Evolutionary conservation across 169 alveolate species (phyloP).

Genomic region (Miamiensis avidus): DNA sequence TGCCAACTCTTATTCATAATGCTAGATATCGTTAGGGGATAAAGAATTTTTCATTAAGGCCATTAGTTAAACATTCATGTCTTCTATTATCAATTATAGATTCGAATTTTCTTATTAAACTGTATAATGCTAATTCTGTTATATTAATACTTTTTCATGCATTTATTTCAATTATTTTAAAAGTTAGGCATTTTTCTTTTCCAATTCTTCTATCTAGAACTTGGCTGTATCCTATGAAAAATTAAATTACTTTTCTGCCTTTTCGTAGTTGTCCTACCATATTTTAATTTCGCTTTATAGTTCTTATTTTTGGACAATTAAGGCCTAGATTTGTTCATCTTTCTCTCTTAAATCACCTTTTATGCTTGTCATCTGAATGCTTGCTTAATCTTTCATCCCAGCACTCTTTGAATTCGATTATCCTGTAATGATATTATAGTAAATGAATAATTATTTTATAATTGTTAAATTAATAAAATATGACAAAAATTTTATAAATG

Average conservation of each 20-base stretch:
- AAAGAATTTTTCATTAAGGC: not conserved
- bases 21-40: not conserved
- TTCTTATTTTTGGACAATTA: not conserved
- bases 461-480: no score
- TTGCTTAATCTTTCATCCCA: no score
- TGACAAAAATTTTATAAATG: no score
- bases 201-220: not conserved
- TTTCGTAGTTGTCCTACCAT: not conserved
- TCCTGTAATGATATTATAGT: no score
- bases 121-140: not conserved
- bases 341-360: no score
- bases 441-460: no score
- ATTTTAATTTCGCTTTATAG: not conserved
- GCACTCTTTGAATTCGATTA: no score
- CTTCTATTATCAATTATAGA: not conserved
- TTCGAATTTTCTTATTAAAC: not conserved
- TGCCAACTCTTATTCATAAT: not conserved
- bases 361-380: not conserved
- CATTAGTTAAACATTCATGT: not conserved
- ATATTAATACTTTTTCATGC: no score
- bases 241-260: not conserved
- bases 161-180: no score
- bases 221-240: not conserved
- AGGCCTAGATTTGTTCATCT: no score
- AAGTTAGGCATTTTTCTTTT: no score